These are phyloP conservation scores for Fusarium nematophilum DNA, from an alignment of 2,329 filamentous ascomycete species.

Conservation along the genomic window DNA sequence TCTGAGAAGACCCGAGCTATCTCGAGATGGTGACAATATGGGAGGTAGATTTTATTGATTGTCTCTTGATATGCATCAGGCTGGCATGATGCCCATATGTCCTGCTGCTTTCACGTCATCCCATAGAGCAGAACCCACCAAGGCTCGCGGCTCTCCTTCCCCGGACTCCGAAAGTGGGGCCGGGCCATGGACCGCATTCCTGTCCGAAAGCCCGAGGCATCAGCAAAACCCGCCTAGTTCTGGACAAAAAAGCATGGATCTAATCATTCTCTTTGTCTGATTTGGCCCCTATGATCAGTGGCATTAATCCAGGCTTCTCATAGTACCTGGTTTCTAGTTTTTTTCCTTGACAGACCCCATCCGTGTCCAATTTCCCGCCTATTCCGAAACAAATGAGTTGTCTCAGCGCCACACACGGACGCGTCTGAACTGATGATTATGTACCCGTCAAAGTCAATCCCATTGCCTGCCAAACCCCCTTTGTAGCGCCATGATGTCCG, in stretches of 20 bases:
- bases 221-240: background rate
- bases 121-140: too few species aligned
- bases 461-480: slow-evolving; percentile 25
- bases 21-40: background rate
- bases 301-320: slow-evolving; percentile 14
- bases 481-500: slow-evolving; percentile 28
- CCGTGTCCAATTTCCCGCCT: slow-evolving; percentile 21
- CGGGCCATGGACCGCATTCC: background rate
- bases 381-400: slow-evolving; percentile 27
- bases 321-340: slow-evolving; percentile 1
- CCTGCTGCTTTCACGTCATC: too few species aligned
- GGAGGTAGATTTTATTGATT: too few species aligned
- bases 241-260: too few species aligned
- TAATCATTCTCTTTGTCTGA: background rate
- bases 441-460: slow-evolving; percentile 21
- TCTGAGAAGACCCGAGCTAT: background rate
- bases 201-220: background rate
- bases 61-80: too few species aligned
- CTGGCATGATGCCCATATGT: too few species aligned
- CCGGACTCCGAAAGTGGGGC: slow-evolving; percentile 3
- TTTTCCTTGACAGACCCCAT: background rate
- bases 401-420: slow-evolving; percentile 38
- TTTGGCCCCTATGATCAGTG: slow-evolving; percentile 8
- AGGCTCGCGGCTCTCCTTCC: too few species aligned
- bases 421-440: slow-evolving; percentile 10